These are phyloP conservation scores for Diaporthe citri DNA, from an alignment of 2,329 filamentous ascomycete genomes.

Conservation along the genomic window DNA sequence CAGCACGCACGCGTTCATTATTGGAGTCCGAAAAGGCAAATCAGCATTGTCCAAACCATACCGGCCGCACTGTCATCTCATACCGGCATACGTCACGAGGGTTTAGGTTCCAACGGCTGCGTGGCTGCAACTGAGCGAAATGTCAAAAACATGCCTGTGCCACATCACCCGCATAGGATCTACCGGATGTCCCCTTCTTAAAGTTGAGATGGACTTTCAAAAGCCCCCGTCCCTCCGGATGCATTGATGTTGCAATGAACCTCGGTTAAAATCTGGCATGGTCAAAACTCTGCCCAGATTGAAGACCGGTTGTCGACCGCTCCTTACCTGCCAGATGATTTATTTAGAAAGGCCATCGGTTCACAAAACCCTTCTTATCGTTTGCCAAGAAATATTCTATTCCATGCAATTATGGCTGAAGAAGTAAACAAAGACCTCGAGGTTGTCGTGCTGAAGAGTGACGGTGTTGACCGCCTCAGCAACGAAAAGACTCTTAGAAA, in stretches of 20 bases:
- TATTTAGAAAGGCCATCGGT: background rate
- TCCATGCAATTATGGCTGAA: background rate
- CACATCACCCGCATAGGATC: slow-evolving; percentile 23
- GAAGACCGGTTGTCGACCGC: background rate
- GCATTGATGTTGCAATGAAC: background rate
- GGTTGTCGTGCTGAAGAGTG: background rate
- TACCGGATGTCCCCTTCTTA: background rate
- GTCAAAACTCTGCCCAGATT: background rate
- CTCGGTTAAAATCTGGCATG: background rate
- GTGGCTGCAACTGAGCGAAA: background rate
- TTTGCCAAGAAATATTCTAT: background rate
- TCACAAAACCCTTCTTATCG: background rate
- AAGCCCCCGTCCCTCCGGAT: background rate
- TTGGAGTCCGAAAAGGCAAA: slow-evolving; percentile 14
- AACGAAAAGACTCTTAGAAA: slow-evolving; percentile 4
- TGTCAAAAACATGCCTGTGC: background rate
- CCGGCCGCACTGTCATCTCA: slow-evolving; percentile 13
- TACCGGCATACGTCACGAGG: background rate
- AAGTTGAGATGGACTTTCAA: background rate
- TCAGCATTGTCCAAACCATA: slow-evolving; percentile 14
- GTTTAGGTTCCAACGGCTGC: slow-evolving; percentile 9
- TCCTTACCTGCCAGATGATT: background rate
- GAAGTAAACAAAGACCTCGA: background rate
- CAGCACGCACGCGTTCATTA: background rate
- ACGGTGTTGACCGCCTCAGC: background rate